Evolutionary conservation across 192 early-diverging fungal genomes (phyloP), one percentile per base, ranked within the genome.

Genomic region (Backusella macrospora): DNA sequence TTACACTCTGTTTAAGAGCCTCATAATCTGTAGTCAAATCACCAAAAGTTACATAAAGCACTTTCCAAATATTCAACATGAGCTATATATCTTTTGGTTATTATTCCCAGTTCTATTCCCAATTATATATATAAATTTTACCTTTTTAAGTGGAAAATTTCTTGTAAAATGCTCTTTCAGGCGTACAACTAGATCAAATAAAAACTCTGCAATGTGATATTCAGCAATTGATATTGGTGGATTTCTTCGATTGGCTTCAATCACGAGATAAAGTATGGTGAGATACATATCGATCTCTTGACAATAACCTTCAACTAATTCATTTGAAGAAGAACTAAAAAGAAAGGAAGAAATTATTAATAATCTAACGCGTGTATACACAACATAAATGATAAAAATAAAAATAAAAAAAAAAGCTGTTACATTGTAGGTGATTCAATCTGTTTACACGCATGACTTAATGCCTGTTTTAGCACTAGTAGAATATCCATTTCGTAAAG

Each of bases 81-180:
- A 94, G 48, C 44, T 55, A n/a, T 55, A 55, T 55, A n/a, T 5
- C 14, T 5, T 45, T 13, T 52, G 7, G 3, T 7, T 21, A 21
- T 26, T 21, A 23, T 7, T 55, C 3, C 23, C 10, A 55, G 16
- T 55, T 21, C 49, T 10, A 5, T 21, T 8, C 49, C 10, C 1
- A 21, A 21, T 55, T 55, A 21, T 21, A 18, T 18, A 10, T 21
- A 49, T 15, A 18, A n/a, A 0, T 21, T 26, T 52, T 66, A 90
- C 89, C 86, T 91, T 91, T 77, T 92, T 92, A 3, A 92, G 87
- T 1, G 90, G 91, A 78, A 88, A 92, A 63, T 84, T 80, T 78
- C 92, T 90, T 29, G 84, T 72, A 75, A 91, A 85, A n/a, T 90
- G 90, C 45, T 89, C 90, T 23, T 88, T 88, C 15, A 93, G 72